A percentile compares a stretch with the other conserved stretches of the same genome.
Conservation (phyloP, 1,139 yeast genomes). For the Kodamaea anthophila region DNA sequence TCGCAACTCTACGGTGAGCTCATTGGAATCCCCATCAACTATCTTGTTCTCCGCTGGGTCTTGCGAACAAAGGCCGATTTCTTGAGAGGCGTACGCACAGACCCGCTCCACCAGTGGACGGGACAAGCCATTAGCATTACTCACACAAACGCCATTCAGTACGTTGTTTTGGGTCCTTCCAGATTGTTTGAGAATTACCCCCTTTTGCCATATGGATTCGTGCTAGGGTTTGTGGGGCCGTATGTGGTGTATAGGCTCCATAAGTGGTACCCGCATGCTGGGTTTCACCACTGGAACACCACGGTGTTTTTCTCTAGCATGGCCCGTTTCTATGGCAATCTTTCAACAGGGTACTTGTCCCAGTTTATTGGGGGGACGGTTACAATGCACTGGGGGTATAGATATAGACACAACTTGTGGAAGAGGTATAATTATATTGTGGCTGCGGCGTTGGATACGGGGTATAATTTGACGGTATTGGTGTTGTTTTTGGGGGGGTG, state of each 20-base stretch:
- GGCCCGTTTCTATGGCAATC: slow-evolving; percentile 43
- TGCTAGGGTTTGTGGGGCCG: slow-evolving; percentile 36
- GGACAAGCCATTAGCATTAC: slow-evolving; percentile 37
- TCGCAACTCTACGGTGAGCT: slow-evolving; percentile 46
- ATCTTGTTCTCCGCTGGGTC: slow-evolving; percentile 43
- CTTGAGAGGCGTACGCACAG: slow-evolving; percentile 31
- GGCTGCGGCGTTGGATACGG: slow-evolving; percentile 48
- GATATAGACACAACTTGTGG: slow-evolving; percentile 33
- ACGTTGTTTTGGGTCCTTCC: slow-evolving; percentile 44
- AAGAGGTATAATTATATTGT: slow-evolving; percentile 39
- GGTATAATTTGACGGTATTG: slow-evolving; percentile 37
- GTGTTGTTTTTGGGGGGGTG: slow-evolving; percentile 27
- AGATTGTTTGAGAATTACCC: slow-evolving; percentile 36
- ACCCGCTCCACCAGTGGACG: slow-evolving; percentile 49
- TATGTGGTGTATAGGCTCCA: slow-evolving; percentile 26
- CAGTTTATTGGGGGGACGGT: slow-evolving; percentile 41
- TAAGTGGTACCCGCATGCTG: slow-evolving; percentile 15
- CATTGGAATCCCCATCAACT: slow-evolving; percentile 46
- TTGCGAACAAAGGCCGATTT: slow-evolving; percentile 31
- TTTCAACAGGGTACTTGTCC: slow-evolving; percentile 46
- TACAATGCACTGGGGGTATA: slow-evolving; percentile 39
- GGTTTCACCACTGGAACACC: slow-evolving; percentile 38
- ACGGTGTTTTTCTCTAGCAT: slow-evolving; percentile 45
- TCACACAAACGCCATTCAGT: slow-evolving; percentile 46
- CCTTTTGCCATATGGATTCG: slow-evolving; percentile 39